Evolutionary conservation across 768 basidiomycete species (phyloP).

Genomic region (Termitomyces sp.): DNA sequence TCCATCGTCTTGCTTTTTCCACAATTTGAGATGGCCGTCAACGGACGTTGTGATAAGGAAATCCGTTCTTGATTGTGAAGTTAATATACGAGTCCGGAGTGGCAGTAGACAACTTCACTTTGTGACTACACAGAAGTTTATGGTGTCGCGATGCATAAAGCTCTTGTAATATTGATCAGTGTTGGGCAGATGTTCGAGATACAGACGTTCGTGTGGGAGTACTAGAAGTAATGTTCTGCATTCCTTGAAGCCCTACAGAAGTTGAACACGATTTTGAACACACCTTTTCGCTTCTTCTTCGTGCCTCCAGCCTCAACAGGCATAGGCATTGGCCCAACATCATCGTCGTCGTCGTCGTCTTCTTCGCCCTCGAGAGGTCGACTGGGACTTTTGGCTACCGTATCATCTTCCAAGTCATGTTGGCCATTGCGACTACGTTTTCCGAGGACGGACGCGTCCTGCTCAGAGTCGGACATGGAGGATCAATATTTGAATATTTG

Average conservation of each 20-base stretch:
- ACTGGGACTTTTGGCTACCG: slow-evolving; percentile 9
- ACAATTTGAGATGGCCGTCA: slow-evolving; percentile 95
- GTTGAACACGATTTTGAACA: slow-evolving; percentile 16
- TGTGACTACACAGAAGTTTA: slow-evolving; percentile 87
- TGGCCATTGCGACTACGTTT: slow-evolving; percentile 49
- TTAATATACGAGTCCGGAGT: not conserved
- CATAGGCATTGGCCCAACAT: slow-evolving; percentile 88
- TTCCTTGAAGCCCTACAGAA: slow-evolving; percentile 25
- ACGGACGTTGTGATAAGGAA: slow-evolving; percentile 93
- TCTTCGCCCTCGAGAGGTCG: slow-evolving; percentile 35
- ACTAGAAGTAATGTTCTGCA: slow-evolving; percentile 45
- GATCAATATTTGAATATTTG: too few species aligned
- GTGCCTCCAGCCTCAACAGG: slow-evolving; percentile 39
- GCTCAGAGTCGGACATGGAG: slow-evolving; percentile 40
- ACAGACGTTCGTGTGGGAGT: slow-evolving; percentile 88
- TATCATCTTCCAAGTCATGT: slow-evolving; percentile 15
- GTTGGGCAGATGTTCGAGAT: slow-evolving; percentile 86
- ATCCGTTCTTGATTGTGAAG: slow-evolving; percentile 58
- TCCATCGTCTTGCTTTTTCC: slow-evolving; percentile 96
- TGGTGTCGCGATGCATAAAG: slow-evolving; percentile 94
- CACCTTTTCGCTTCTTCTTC: slow-evolving; percentile 87
- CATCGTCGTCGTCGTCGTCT: slow-evolving; percentile 64
- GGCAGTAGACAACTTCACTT: slow-evolving; percentile 44
- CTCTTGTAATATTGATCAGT: slow-evolving; percentile 95
- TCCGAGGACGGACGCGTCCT: slow-evolving; percentile 52